These are phyloP conservation scores for Colletotrichum abscissum DNA, from an alignment of 2,329 filamentous ascomycete species.

Conservation along the genomic window DNA sequence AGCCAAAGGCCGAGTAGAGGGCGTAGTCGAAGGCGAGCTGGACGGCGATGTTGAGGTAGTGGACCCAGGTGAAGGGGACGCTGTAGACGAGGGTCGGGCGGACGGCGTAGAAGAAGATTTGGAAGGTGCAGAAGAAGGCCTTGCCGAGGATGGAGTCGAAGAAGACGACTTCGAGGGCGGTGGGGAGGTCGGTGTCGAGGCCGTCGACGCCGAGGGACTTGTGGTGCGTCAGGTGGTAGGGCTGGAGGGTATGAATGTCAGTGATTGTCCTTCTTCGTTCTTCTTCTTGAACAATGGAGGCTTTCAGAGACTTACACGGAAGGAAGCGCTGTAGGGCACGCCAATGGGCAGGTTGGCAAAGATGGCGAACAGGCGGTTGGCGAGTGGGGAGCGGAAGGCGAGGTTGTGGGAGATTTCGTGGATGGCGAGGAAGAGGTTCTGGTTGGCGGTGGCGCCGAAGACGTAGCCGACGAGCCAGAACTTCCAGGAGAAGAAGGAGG, in stretches of 20 bases:
- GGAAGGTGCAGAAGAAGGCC: conserved; percentile 98
- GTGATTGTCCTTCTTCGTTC: conserved; percentile 18
- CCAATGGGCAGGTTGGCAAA: conserved; percentile 97
- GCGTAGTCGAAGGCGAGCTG: conserved; percentile 83
- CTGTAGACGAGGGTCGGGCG: conserved; percentile 95
- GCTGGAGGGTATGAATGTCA: conserved; percentile 59
- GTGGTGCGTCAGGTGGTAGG: conserved; percentile 98
- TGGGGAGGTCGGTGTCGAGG: conserved; percentile 95
- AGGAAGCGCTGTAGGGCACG: conserved; percentile 94
- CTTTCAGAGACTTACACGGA: conserved; percentile 70
- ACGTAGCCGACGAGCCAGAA: conserved; percentile 92
- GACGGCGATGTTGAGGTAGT: conserved; percentile 81
- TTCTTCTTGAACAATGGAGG: too few species aligned
- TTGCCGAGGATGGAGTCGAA: conserved; percentile 96
- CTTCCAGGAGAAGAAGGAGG: conserved; percentile 82
- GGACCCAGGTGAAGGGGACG: conserved; percentile 86
- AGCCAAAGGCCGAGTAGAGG: conserved; percentile 70
- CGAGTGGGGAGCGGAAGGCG: conserved; percentile 83
- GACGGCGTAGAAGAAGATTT: conserved; percentile 98
- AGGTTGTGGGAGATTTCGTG: conserved; percentile 99
- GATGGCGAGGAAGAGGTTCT: conserved; percentile 98
- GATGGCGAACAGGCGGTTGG: conserved; percentile 89
- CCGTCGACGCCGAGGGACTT: conserved; percentile 98
- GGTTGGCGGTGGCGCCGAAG: conserved; percentile 93
- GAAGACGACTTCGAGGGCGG: conserved; percentile 88